Conservation (phyloP, 1,139 yeast genomes). For the Geotrichum europaeum region DNA sequence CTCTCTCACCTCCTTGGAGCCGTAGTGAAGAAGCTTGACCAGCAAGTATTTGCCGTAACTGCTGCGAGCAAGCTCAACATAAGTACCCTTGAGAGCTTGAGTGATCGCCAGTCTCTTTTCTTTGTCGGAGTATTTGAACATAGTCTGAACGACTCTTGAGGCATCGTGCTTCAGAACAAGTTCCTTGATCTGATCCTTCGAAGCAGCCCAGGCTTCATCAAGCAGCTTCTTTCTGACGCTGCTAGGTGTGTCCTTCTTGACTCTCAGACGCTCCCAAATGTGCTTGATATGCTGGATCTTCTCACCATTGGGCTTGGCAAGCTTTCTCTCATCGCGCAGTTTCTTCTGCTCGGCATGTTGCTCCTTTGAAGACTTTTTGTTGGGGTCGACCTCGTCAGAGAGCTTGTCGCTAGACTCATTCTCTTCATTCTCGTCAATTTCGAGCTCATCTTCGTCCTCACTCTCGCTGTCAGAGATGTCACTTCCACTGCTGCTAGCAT, state of each 20-base stretch:
- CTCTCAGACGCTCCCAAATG: slow-evolving; percentile 88
- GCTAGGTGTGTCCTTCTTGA: slow-evolving; percentile 73
- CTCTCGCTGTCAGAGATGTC: slow-evolving; percentile 29
- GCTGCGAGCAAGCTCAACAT: slow-evolving; percentile 78
- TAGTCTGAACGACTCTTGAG: slow-evolving; percentile 90
- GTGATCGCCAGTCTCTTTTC: slow-evolving; percentile 73
- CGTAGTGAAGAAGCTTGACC: slow-evolving; percentile 87
- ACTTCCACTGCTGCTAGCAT: slow-evolving; percentile 24
- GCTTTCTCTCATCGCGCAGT: slow-evolving; percentile 71
- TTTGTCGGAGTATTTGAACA: slow-evolving; percentile 77
- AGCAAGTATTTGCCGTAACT: slow-evolving; percentile 89
- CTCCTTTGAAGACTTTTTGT: slow-evolving; percentile 45
- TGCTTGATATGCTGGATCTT: slow-evolving; percentile 81
- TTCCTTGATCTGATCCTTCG: slow-evolving; percentile 72
- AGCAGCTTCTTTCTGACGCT: slow-evolving; percentile 72
- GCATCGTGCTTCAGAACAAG: slow-evolving; percentile 94
- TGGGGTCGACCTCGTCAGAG: slow-evolving; percentile 20
- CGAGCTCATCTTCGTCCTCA: slow-evolving; percentile 26
- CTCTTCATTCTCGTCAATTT: slow-evolving; percentile 26
- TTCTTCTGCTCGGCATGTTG: slow-evolving; percentile 82
- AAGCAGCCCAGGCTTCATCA: slow-evolving; percentile 77
- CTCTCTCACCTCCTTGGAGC: slow-evolving; percentile 72
- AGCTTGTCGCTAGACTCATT: slow-evolving; percentile 27
- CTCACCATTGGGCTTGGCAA: slow-evolving; percentile 77
- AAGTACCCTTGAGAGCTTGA: slow-evolving; percentile 64